Evolutionary conservation across 331 rosid genomes (phyloP).

Genomic region (Arachis monticola): DNA sequence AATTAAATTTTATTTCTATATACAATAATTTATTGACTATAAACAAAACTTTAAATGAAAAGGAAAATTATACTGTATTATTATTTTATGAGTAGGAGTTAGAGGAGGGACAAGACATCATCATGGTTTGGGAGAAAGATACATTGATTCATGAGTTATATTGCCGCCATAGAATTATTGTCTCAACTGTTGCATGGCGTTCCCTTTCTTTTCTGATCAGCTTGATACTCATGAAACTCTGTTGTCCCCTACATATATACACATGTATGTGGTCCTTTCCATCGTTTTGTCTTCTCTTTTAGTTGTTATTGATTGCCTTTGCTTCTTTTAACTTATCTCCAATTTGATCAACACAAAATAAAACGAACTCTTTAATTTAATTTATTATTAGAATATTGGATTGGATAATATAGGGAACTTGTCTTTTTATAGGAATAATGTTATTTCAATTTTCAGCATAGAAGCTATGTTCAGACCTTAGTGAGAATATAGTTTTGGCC

Average conservation of each 20-base stretch:
- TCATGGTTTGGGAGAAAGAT: no score
- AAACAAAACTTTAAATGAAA: no score
- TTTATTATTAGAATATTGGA: no score
- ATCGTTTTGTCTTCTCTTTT: conserved; percentile 10
- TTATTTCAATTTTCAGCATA: no score
- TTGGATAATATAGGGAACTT: not conserved
- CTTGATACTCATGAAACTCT: not conserved
- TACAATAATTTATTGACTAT: no score
- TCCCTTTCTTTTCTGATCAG: not conserved
- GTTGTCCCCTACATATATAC: not conserved
- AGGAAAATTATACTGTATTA: no score
- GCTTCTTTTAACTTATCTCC: not conserved
- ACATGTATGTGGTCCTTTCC: conserved; percentile 12
- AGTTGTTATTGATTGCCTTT: not conserved
- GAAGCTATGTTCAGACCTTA: no score
- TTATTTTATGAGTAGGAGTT: no score
- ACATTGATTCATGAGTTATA: no score
- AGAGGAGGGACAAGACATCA: no score
- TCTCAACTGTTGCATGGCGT: not conserved
- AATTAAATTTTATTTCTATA: no score
- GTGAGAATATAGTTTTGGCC: no score
- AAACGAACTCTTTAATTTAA: not conserved
- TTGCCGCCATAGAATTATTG: not conserved
- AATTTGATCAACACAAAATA: not conserved
- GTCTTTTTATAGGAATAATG: not conserved